Conservation (phyloP, 2,329 filamentous ascomycete species). For the Cercospora beticola region DNA sequence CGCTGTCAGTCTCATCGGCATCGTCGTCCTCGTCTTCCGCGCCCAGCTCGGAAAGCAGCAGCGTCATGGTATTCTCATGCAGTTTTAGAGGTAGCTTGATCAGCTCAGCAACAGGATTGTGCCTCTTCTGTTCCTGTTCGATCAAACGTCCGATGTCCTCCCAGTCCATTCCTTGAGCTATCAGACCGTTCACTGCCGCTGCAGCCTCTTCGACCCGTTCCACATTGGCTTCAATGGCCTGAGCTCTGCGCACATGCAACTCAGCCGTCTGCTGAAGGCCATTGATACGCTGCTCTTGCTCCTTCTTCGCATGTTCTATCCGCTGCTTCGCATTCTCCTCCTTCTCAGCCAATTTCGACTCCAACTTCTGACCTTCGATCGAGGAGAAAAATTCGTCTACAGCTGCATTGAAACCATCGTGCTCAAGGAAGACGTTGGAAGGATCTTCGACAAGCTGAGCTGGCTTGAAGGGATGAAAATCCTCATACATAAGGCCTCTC, state of each 20-base stretch:
- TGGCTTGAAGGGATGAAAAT: constrained; percentile 91
- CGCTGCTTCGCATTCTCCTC: constrained; percentile 80
- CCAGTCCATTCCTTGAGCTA: constrained; percentile 97
- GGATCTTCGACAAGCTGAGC: constrained; percentile 71
- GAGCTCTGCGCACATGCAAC: constrained; percentile 82
- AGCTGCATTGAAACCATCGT: constrained; percentile 84
- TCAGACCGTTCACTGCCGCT: constrained; percentile 86
- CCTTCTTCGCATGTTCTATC: constrained; percentile 76
- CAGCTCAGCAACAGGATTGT: constrained; percentile 81
- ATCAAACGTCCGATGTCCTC: constrained; percentile 84
- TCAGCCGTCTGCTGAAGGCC: constrained; percentile 79
- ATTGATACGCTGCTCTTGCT: constrained; percentile 82
- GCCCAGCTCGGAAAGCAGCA: constrained; percentile 71
- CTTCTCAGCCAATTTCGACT: constrained; percentile 77
- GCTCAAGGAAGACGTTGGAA: constrained; percentile 67
- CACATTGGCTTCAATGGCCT: constrained; percentile 84
- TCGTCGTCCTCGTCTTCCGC: constrained; percentile 59
- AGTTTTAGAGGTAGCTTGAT: constrained; percentile 87
- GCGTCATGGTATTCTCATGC: constrained; percentile 81
- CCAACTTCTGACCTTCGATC: constrained; percentile 87
- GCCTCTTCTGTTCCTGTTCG: constrained; percentile 76
- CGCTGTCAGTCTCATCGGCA: constrained; percentile 65
- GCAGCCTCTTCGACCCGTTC: constrained; percentile 91
- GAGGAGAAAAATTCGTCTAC: constrained; percentile 98
- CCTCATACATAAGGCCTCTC: constrained; percentile 70